Percentiles rank a stretch among this genome's conserved stretches.
phyloP scores from a whole-genome alignment of 2,329 filamentous ascomycete species.

The Chrysosporium queenslandicum region DNA sequence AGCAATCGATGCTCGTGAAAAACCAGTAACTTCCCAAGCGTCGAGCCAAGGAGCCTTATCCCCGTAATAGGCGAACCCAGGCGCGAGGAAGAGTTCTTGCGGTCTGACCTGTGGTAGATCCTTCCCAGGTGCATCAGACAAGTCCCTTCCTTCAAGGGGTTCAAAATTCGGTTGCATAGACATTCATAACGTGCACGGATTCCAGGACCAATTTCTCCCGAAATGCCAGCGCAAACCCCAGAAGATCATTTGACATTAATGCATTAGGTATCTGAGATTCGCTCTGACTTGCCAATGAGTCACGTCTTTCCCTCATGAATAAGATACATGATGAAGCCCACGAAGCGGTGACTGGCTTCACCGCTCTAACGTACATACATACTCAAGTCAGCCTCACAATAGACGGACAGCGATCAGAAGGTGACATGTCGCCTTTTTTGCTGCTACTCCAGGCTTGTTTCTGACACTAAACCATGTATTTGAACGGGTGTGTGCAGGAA shows the following conservation, averaged over 20 bases:
- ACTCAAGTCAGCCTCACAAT: neutral
- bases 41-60: neutral
- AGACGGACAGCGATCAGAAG: neutral
- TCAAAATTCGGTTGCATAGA: neutral
- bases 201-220: neutral
- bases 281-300: neutral
- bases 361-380: conserved; percentile 1
- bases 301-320: neutral
- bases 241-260: neutral
- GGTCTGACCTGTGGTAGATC: neutral
- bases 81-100: neutral
- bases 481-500: conserved; percentile 5
- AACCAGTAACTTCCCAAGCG: neutral
- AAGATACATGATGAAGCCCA: neutral
- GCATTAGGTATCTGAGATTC: neutral
- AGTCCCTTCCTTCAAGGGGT: neutral
- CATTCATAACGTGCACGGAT: neutral
- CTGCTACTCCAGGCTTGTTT: conserved; percentile 1
- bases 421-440: conserved; percentile 3
- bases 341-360: neutral
- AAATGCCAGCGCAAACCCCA: neutral
- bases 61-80: neutral
- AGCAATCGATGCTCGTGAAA: neutral
- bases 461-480: conserved; percentile 1
- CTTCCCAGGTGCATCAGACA: neutral